Evolutionary conservation across 306 rosid species (phyloP).

Genomic region (Rosa rugosa): DNA sequence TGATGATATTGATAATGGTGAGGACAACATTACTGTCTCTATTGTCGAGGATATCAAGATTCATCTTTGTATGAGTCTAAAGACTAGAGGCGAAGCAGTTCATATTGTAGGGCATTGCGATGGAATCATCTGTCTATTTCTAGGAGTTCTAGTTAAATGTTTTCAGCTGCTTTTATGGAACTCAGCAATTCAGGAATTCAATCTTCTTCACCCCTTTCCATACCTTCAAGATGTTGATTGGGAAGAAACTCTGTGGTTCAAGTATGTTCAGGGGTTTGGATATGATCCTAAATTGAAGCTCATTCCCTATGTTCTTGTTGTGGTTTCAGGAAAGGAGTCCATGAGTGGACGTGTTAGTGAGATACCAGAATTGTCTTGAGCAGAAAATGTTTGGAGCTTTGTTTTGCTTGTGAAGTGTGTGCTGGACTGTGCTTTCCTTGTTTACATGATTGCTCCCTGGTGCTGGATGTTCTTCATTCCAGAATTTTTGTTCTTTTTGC

Average conservation of each 20-base stretch:
- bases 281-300: background rate
- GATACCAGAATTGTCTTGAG: too few species aligned
- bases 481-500: too few species aligned
- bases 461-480: too few species aligned
- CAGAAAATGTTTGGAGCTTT: too few species aligned
- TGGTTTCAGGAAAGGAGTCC: too few species aligned
- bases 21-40: background rate
- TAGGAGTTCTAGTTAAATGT: too few species aligned
- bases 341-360: too few species aligned
- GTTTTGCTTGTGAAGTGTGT: too few species aligned
- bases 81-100: background rate
- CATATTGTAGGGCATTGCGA: background rate
- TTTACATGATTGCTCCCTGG: too few species aligned
- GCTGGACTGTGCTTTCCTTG: too few species aligned
- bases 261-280: background rate
- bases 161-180: background rate
- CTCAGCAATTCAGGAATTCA: background rate
- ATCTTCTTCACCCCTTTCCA: background rate
- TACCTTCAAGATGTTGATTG: background rate
- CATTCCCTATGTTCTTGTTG: too few species aligned
- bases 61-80: background rate
- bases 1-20: background rate
- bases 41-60: background rate
- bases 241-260: background rate
- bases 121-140: constrained; percentile 14